A percentile compares a stretch with the other conserved stretches of the same genome.
These are phyloP conservation scores for Elsinoe arachidis DNA, from an alignment of 2,329 filamentous ascomycete genomes.

Conservation along the genomic window DNA sequence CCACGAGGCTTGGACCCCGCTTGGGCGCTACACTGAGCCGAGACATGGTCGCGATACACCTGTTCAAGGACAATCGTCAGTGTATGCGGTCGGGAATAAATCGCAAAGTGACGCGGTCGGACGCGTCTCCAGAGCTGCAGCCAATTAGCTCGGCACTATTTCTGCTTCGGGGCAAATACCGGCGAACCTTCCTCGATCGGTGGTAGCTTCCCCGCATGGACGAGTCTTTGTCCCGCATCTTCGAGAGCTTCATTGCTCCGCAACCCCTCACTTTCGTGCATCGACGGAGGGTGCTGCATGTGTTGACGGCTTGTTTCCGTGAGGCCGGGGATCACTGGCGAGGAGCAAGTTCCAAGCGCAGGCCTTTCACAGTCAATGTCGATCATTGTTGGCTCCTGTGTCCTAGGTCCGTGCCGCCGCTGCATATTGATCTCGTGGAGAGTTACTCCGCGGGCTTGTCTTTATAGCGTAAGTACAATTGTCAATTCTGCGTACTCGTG, in stretches of 20 bases:
- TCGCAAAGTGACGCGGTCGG: not conserved
- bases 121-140: not conserved
- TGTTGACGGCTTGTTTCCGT: not conserved
- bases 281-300: not conserved
- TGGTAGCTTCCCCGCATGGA: constrained; percentile 1
- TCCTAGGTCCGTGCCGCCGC: too few relatives aligned
- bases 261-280: constrained; percentile 1
- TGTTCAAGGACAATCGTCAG: not conserved
- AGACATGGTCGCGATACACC: constrained; percentile 33
- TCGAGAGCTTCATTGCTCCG: not conserved
- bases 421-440: too few relatives aligned
- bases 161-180: not conserved
- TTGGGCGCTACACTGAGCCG: constrained; percentile 40
- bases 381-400: too few relatives aligned
- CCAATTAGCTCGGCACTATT: constrained; percentile 5
- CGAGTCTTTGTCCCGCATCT: not conserved
- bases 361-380: not conserved
- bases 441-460: too few relatives aligned
- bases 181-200: constrained; percentile 7
- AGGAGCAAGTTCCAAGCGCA: not conserved
- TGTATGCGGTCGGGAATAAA: not conserved
- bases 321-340: not conserved
- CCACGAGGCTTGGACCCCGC: constrained; percentile 68
- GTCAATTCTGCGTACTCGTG: too few relatives aligned
- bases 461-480: too few relatives aligned